Evolutionary conservation across 1,284 basidiomycete genomes (phyloP).

Genomic region (Meira nashicola): DNA sequence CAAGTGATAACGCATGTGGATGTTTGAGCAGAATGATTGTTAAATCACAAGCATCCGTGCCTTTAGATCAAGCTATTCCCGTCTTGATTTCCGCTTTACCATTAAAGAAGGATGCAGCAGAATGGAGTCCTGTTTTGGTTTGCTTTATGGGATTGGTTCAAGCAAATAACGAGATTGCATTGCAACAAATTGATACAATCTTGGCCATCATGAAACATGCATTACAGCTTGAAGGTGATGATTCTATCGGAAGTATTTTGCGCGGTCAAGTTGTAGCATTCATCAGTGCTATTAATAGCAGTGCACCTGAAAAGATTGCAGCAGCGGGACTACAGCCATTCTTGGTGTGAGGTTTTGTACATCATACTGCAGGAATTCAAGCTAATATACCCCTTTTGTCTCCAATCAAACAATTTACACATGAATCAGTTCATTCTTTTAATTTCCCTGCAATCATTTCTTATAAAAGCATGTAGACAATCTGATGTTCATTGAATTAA

Average conservation of each 20-base stretch:
- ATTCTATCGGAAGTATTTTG: constrained; percentile 55
- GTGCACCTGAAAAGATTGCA: constrained; percentile 70
- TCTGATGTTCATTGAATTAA: no score
- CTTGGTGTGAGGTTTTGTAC: constrained; percentile 50
- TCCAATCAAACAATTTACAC: no score
- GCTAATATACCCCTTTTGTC: no score
- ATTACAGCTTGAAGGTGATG: constrained; percentile 57
- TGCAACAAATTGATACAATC: constrained; percentile 74
- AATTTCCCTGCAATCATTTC: no score
- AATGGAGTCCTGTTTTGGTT: constrained; percentile 69
- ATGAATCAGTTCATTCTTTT: no score
- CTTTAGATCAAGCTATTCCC: constrained; percentile 79
- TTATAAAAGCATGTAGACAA: no score
- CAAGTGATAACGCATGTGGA: constrained; percentile 91
- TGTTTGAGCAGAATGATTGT: constrained; percentile 83
- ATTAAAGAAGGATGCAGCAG: constrained; percentile 75
- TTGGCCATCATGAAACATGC: constrained; percentile 78
- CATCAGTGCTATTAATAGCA: constrained; percentile 68
- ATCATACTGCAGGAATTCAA: no score
- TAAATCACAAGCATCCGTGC: constrained; percentile 74
- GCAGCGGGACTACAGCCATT: constrained; percentile 63
- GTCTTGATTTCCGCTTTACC: constrained; percentile 78
- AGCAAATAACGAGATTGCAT: constrained; percentile 63
- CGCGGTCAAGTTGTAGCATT: constrained; percentile 58
- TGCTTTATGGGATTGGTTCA: constrained; percentile 84